Conservation (phyloP, 352 stramenopile species). For the Nothophytophthora sp. region DNA sequence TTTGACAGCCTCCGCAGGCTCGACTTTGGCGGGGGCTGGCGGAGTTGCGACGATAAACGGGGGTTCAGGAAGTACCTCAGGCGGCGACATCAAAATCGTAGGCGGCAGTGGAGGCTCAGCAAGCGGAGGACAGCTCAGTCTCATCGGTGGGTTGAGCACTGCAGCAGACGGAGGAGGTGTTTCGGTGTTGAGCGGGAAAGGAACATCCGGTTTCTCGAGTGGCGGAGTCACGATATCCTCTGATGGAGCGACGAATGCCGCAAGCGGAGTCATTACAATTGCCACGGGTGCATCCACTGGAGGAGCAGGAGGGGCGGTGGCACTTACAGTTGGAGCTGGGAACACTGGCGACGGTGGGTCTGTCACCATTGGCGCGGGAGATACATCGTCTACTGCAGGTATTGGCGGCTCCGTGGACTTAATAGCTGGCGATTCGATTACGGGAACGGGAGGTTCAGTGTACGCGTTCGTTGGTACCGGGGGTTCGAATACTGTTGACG, state of each 20-base stretch:
- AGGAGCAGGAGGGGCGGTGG: conserved; percentile 38
- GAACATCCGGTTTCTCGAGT: conserved; percentile 28
- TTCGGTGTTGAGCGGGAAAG: conserved; percentile 24
- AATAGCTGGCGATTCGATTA: conserved; percentile 30
- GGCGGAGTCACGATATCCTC: conserved; percentile 42
- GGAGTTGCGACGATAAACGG: conserved; percentile 31
- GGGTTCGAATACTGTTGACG: conserved; percentile 16
- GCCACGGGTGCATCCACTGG: conserved; percentile 27
- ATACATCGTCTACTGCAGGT: conserved; percentile 24
- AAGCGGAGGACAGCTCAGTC: conserved; percentile 29
- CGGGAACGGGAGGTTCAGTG: conserved; percentile 49
- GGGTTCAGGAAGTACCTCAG: conserved; percentile 28
- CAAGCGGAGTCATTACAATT: conserved; percentile 37
- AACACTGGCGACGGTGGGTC: conserved; percentile 29
- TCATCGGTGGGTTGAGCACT: conserved; percentile 44
- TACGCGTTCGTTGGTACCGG: conserved; percentile 29
- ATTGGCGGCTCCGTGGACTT: conserved; percentile 47
- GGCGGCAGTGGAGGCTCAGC: conserved; percentile 26
- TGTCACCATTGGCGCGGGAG: conserved; percentile 46
- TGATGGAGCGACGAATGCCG: conserved; percentile 24
- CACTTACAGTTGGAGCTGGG: conserved; percentile 37
- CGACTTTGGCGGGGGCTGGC: conserved; percentile 23
- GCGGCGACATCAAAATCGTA: conserved; percentile 30
- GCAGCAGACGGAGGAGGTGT: conserved; percentile 21
- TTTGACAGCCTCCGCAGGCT: conserved; percentile 24